Evolutionary conservation across 2,329 filamentous ascomycete species (phyloP).

Genomic region (Calonectria honghensis): DNA sequence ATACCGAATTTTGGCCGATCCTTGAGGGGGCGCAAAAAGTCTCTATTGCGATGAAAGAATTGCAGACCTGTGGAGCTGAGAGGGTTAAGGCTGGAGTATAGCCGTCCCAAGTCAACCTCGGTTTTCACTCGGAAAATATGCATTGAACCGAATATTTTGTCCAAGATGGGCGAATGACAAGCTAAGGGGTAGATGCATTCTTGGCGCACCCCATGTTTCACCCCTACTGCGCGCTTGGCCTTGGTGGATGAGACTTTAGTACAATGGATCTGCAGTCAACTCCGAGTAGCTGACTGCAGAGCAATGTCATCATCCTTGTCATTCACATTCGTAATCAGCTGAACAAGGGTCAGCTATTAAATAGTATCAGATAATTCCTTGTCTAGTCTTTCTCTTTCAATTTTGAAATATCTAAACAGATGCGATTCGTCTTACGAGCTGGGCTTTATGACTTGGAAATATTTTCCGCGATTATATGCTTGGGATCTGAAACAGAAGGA

Average conservation of each 20-base stretch:
- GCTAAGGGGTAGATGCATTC: not conserved
- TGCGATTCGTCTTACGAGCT: too few species aligned
- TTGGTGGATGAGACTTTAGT: not conserved
- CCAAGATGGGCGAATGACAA: not conserved
- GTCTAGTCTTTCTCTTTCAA: too few species aligned
- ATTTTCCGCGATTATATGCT: too few species aligned
- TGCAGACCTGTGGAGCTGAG: not conserved
- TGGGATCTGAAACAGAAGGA: too few species aligned
- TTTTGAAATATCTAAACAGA: too few species aligned
- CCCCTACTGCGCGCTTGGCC: not conserved
- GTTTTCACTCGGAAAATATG: not conserved
- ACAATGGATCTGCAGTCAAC: not conserved
- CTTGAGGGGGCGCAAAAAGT: not conserved
- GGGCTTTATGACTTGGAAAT: too few species aligned
- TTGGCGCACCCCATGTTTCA: not conserved
- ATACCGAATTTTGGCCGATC: not conserved
- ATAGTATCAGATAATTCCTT: too few species aligned
- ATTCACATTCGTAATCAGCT: not conserved
- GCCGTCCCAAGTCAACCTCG: not conserved
- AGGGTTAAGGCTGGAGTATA: not conserved
- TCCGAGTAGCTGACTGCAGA: not conserved
- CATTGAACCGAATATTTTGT: not conserved
- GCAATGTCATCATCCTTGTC: not conserved
- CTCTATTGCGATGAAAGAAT: accelerated
- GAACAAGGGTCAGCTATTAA: too few species aligned